phyloP scores from a whole-genome alignment of 2,329 filamentous ascomycete genomes.

The Graphilbum sp. region DNA sequence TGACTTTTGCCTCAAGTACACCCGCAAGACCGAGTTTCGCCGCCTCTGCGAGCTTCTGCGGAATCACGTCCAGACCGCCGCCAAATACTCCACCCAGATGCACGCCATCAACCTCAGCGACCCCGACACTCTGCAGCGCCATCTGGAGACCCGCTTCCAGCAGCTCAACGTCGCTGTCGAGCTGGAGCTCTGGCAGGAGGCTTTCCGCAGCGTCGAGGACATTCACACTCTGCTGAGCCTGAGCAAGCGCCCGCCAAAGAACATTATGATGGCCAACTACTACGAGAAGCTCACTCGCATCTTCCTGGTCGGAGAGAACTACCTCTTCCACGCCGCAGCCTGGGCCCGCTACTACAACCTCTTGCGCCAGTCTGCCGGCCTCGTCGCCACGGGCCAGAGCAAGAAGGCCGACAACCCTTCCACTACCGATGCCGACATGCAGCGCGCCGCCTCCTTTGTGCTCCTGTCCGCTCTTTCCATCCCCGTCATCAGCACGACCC shows the following conservation, averaged over 20 bases:
- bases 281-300: conserved; percentile 98
- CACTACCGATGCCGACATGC: conserved; percentile 75
- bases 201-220: conserved; percentile 97
- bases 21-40: conserved; percentile 97
- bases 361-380: conserved; percentile 72
- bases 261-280: conserved; percentile 99
- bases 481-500: conserved; percentile 94
- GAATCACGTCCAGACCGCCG: conserved; percentile 96
- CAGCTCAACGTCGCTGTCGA: conserved; percentile 97
- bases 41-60: conserved; percentile 93
- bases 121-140: conserved; percentile 89
- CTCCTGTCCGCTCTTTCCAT: conserved; percentile 92
- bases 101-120: conserved; percentile 98
- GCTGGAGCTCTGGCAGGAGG: conserved; percentile 96
- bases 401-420: conserved; percentile 91
- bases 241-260: conserved; percentile 96
- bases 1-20: conserved; percentile 96
- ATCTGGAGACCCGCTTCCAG: conserved; percentile 95
- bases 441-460: conserved; percentile 90
- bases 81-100: conserved; percentile 98
- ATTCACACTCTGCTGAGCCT: conserved; percentile 94
- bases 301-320: conserved; percentile 98
- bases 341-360: conserved; percentile 97
- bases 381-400: conserved; percentile 71
- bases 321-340: conserved; percentile 94